phyloP scores from a whole-genome alignment of 805 yeast genomes.

The Geotrichum ghanense region DNA sequence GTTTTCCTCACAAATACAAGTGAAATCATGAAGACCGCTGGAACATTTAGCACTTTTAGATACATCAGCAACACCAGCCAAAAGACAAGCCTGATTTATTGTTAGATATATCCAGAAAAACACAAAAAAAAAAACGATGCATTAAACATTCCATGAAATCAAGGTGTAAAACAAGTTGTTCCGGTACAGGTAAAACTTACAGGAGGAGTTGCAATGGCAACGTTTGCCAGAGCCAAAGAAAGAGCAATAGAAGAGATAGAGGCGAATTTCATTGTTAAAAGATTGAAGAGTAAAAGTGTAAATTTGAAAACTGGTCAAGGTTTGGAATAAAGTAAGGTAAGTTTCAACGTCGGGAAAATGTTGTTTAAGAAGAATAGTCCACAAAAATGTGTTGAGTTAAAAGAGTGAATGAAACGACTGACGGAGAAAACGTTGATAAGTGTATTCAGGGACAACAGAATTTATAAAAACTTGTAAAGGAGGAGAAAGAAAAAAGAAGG shows the following conservation, averaged over 20 bases:
- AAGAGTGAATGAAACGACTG: not conserved
- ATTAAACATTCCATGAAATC: not conserved
- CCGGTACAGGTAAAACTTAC: not conserved
- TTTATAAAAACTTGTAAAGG: not conserved
- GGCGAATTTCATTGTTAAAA: not conserved
- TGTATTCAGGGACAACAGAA: not conserved
- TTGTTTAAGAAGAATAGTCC: too few species aligned
- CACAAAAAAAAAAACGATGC: too few species aligned
- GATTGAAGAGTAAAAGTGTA: too few species aligned
- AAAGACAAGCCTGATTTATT: conserved; percentile 69
- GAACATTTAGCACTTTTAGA: conserved; percentile 39
- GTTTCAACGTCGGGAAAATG: too few species aligned
- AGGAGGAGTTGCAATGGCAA: conserved; percentile 1
- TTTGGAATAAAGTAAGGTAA: too few species aligned
- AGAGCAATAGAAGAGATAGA: not conserved
- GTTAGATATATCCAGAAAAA: too few species aligned
- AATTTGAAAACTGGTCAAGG: too few species aligned
- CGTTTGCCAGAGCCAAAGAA: not conserved
- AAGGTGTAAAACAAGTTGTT: not conserved
- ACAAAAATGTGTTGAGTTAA: too few species aligned
- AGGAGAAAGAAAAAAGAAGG: not conserved
- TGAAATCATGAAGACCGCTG: conserved; percentile 46
- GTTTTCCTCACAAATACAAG: conserved; percentile 58
- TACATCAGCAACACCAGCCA: conserved; percentile 78
- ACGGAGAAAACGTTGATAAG: not conserved